phyloP scores from a whole-genome alignment of 495 filamentous ascomycete genomes.

The Aspergillus olivimuriae region DNA sequence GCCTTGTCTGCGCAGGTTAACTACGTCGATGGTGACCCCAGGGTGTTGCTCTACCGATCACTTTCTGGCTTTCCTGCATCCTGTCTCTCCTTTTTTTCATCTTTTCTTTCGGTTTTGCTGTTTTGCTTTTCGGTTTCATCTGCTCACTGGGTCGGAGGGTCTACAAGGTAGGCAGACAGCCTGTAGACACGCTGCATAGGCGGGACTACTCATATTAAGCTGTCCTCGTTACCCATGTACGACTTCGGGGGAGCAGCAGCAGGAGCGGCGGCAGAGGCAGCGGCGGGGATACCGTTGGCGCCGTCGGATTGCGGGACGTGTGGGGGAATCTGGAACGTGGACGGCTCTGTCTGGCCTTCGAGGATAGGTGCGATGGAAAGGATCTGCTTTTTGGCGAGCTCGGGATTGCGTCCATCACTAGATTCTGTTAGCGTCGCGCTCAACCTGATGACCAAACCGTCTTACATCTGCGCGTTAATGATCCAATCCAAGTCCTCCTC shows the following conservation, averaged over 20 bases:
- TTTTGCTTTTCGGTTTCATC: no score
- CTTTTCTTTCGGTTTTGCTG: neutral
- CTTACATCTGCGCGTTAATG: constrained; percentile 81
- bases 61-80: neutral
- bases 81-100: neutral
- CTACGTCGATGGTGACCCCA: constrained; percentile 9
- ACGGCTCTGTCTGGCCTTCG: constrained; percentile 53
- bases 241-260: no score
- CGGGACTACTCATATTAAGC: no score
- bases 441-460: constrained; percentile 5
- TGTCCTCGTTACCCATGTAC: no score
- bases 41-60: constrained; percentile 1
- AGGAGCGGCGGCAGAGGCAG: constrained; percentile 5
- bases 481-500: constrained; percentile 92
- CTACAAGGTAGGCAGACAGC: no score
- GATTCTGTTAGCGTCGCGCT: constrained; percentile 6
- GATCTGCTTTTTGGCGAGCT: constrained; percentile 78
- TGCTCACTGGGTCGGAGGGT: no score
- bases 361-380: constrained; percentile 81
- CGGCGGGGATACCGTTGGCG: constrained; percentile 5
- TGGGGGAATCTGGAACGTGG: constrained; percentile 38
- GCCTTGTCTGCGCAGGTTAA: constrained; percentile 19
- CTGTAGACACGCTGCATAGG: no score
- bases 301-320: no score
- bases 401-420: constrained; percentile 62